These are phyloP conservation scores for Stromatinia cepivora DNA, from an alignment of 2,329 filamentous ascomycete genomes.

Conservation along the genomic window DNA sequence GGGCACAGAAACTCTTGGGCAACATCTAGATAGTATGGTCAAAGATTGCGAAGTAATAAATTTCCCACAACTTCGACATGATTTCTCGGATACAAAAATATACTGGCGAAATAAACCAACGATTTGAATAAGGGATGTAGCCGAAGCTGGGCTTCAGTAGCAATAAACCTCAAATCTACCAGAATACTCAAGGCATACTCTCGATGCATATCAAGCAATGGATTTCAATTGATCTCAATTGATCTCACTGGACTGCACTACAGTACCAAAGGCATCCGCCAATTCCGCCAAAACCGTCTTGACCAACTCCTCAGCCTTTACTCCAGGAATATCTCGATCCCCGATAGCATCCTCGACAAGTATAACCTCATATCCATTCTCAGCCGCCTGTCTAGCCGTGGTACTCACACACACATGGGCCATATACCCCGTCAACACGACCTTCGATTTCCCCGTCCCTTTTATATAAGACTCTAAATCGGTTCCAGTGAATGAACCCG, in stretches of 20 bases:
- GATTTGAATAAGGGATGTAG: slow-evolving; percentile 4
- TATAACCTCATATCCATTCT: slow-evolving; percentile 64
- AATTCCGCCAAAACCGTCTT: slow-evolving; percentile 57
- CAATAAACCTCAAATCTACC: neutral
- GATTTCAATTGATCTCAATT: no score
- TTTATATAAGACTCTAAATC: slow-evolving; percentile 57
- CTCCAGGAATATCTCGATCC: slow-evolving; percentile 63
- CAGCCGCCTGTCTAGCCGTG: slow-evolving; percentile 59
- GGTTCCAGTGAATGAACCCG: slow-evolving; percentile 62
- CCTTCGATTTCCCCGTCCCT: slow-evolving; percentile 53
- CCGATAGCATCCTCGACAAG: slow-evolving; percentile 63
- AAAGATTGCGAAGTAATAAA: slow-evolving; percentile 33
- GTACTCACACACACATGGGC: slow-evolving; percentile 66
- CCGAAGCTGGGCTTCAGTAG: neutral
- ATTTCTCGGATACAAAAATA: slow-evolving; percentile 41
- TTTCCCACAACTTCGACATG: slow-evolving; percentile 39
- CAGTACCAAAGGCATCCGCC: slow-evolving; percentile 62
- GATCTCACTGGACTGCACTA: slow-evolving; percentile 47
- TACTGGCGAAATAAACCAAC: slow-evolving; percentile 32
- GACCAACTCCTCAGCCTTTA: slow-evolving; percentile 53
- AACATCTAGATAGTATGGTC: slow-evolving; percentile 34
- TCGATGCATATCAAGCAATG: no score
- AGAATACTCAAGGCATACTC: neutral
- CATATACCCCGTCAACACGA: slow-evolving; percentile 63
- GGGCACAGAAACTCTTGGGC: slow-evolving; percentile 17